Evolutionary conservation across 2,329 filamentous ascomycete genomes (phyloP), one percentile per base, ranked within the genome.

Genomic region (Cadophora malorum): DNA sequence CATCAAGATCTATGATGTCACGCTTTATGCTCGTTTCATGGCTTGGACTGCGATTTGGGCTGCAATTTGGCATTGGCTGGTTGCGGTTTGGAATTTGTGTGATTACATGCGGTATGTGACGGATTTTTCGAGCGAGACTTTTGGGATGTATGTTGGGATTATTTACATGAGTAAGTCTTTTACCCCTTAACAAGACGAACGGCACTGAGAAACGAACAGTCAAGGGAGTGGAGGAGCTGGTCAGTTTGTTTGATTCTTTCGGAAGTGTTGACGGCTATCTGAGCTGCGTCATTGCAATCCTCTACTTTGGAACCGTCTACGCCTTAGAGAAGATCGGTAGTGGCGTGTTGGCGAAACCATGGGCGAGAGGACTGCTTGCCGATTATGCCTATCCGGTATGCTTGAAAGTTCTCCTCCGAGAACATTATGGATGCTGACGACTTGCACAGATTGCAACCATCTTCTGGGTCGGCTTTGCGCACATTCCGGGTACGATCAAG

Each of bases 21-120:
- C 77, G 1, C 77, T 86, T 6, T 87, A 87, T 73, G 81, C 84
- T 0, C 80, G 82, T 59, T 85, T 87, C 72, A 85, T 87, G 75
- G 81, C 81, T 4, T 87, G 85, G 85, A 82, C 84, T 0, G 41
- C 59, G 10, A 62, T 62, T 16, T 62, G 59, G 59, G 59, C 59
- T 0, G 82, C 81, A 0, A 87, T 88, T 25, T 88, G 84, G 85
- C 86, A 88, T 72, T 88, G 84, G 84, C 78, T 86, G 7, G 81
- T 83, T 6, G 81, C 84, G 0, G 76, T 85, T 28, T 81, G 81
- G 64, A 87, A 87, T 67, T 76, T 80, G 49, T 86, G 84, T 73
- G 83, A 87, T 72, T 86, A 86, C 72, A 86, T 87, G 84, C 81
- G 84, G 6, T 86, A 86, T 70, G 83, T 87, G 35, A 87, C 85